phyloP scores from a whole-genome alignment of 768 basidiomycete genomes.

The Paxillus involutus region DNA sequence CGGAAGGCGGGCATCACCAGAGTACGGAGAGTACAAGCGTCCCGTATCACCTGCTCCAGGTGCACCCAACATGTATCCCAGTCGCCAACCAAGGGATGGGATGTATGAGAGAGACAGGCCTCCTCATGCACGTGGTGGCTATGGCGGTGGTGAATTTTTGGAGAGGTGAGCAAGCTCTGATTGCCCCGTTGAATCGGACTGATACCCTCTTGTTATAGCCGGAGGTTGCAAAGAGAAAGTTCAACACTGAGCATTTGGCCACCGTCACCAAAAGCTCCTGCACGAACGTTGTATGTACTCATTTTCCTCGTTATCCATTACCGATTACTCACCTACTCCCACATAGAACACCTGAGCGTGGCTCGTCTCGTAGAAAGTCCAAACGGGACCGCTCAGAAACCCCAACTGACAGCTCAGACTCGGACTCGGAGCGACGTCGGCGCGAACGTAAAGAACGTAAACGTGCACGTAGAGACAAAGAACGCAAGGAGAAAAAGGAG shows the following conservation, averaged over 20 bases:
- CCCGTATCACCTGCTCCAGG: constrained; percentile 38
- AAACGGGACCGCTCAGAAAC: constrained; percentile 54
- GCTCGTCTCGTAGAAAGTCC: constrained; percentile 52
- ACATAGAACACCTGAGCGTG: constrained; percentile 57
- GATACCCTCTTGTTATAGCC: constrained; percentile 42
- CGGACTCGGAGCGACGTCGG: constrained; percentile 59
- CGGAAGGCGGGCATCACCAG: constrained; percentile 51
- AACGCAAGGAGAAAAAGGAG: constrained; percentile 41
- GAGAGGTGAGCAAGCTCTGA: constrained; percentile 53
- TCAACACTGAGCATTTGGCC: constrained; percentile 75
- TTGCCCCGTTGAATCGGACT: background rate
- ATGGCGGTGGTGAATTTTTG: constrained; percentile 51
- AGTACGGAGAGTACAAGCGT: constrained; percentile 59
- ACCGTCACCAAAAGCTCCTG: constrained; percentile 69
- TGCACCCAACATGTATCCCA: constrained; percentile 57
- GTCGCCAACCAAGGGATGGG: constrained; percentile 23
- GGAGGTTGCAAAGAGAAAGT: constrained; percentile 63
- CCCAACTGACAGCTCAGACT: constrained; percentile 43
- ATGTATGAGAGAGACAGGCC: constrained; percentile 24
- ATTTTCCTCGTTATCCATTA: background rate
- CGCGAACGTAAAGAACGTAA: constrained; percentile 63
- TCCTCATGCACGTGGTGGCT: constrained; percentile 29
- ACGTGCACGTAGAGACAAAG: constrained; percentile 49
- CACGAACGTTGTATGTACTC: constrained; percentile 52
- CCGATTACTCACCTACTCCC: background rate